Conservation (phyloP, 441 rosid species). For the Viola pubescens region DNA sequence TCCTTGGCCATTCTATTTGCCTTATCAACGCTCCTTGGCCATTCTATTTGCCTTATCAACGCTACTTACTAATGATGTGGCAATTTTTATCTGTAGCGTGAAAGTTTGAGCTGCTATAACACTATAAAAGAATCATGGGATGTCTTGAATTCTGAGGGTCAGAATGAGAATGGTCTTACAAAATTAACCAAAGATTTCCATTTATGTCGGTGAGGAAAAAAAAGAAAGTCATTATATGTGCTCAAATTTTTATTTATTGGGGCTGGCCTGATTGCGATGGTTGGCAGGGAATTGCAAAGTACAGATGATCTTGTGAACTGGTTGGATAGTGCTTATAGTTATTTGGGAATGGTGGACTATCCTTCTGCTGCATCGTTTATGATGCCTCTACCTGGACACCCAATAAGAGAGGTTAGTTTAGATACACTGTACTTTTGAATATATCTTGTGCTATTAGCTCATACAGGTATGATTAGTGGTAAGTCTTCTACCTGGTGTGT, state of each 20-base stretch:
- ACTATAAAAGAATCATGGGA: slow-evolving; percentile 72
- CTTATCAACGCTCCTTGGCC: not conserved
- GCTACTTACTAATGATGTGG: slow-evolving; percentile 2
- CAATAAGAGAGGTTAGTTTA: slow-evolving; percentile 67
- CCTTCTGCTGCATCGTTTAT: slow-evolving; percentile 68
- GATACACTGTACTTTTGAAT: slow-evolving; percentile 3
- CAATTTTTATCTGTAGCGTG: slow-evolving; percentile 38
- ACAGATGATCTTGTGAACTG: slow-evolving; percentile 53
- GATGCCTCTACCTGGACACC: slow-evolving; percentile 90
- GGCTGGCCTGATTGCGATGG: slow-evolving; percentile 11
- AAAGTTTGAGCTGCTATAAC: slow-evolving; percentile 70
- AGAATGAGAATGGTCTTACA: slow-evolving; percentile 55
- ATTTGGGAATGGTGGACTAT: slow-evolving; percentile 84
- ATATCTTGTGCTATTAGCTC: not conserved
- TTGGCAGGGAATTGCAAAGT: slow-evolving; percentile 54
- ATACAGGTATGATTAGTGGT: not conserved
- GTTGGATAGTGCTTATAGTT: slow-evolving; percentile 82
- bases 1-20: no score
- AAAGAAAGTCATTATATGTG: not conserved
- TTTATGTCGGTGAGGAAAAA: slow-evolving; percentile 52
- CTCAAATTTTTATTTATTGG: not conserved
- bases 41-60: not conserved
- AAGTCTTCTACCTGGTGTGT: not conserved
- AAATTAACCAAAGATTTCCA: slow-evolving; percentile 52
- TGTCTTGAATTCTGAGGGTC: slow-evolving; percentile 44